A percentile compares a stretch with the other conserved stretches of the same genome.
These are phyloP conservation scores for Leccinellum albellum DNA, from an alignment of 768 basidiomycete species.

Conservation along the genomic window DNA sequence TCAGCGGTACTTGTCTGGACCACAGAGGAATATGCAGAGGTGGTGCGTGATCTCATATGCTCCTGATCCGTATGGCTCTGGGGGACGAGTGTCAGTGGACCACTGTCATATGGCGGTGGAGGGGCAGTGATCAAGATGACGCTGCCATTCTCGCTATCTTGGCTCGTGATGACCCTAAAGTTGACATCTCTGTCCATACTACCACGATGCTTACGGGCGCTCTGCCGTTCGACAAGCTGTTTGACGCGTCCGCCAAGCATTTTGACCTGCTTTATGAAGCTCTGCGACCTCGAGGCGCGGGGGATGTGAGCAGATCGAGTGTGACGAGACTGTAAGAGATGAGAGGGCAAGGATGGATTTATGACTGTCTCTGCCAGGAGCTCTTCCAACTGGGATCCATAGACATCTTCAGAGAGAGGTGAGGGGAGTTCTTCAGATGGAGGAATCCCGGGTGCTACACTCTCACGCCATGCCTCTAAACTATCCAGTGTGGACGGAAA, in stretches of 20 bases:
- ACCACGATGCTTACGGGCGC: slow-evolving; percentile 6
- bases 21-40: slow-evolving; percentile 24
- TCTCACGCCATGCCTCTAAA: slow-evolving; percentile 30
- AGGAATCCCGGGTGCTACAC: slow-evolving; percentile 15
- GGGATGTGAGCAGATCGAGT: background rate
- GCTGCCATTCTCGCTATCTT: slow-evolving; percentile 30
- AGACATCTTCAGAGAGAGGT: slow-evolving; percentile 12
- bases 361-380: slow-evolving; percentile 3
- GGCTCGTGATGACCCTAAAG: slow-evolving; percentile 17
- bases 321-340: slow-evolving; percentile 2
- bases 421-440: slow-evolving; percentile 15
- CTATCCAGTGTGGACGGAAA: slow-evolving; percentile 30
- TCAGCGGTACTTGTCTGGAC: slow-evolving; percentile 13
- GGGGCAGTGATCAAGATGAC: slow-evolving; percentile 30
- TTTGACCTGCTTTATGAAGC: slow-evolving; percentile 26
- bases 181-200: slow-evolving; percentile 21
- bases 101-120: slow-evolving; percentile 24
- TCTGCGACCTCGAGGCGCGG: slow-evolving; percentile 11
- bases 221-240: slow-evolving; percentile 20
- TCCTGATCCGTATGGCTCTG: slow-evolving; percentile 4
- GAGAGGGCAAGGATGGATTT: slow-evolving; percentile 5
- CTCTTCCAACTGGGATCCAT: slow-evolving; percentile 4
- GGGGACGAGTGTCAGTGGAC: slow-evolving; percentile 4
- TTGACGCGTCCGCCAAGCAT: slow-evolving; percentile 28
- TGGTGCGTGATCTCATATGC: slow-evolving; percentile 13